Evolutionary conservation across 257 asterid genomes (phyloP), one percentile per base, ranked within the genome.

Genomic region (Misopates orontium): DNA sequence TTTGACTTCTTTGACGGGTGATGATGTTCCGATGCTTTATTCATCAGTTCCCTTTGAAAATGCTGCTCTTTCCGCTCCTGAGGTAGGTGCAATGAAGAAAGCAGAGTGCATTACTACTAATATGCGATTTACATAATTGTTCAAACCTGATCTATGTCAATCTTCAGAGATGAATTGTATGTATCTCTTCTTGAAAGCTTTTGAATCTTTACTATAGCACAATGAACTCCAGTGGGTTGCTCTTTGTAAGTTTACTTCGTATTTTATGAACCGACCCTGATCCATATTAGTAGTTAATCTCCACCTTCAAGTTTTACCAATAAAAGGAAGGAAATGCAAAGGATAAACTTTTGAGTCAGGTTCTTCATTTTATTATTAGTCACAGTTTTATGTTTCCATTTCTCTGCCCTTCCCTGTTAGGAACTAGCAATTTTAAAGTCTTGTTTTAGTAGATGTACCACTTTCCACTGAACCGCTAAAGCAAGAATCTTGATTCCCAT

Each of bases 1-100:
- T 63, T 71, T 82, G 62, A 58, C 82, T 41, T 82, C 97, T 71
- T 70, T 90, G 75, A 78, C 85, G 76, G 96, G 85, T 39, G 82
- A 68, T 72, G 99, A 94, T 80, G 97, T 94, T 68, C 99, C 99
- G 2, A 64, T 83, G 74, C 81, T 94, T 60, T 87, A 82, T 82
- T 88, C 99, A 48, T 93, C 97, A 20, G 79, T 85, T 71, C 92
- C 91, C 23, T 94, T 90, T 69, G 81, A 82, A 60, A 88, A 94
- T 74, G 95, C 96, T 53, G 80, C 99, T 68, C 79, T 82, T 55
- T 79, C 89, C 67, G 79, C 91, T 47, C 99, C 99, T 50, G 91
- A 90, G 99, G 99, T 90, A 58, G 57, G 92, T 74, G 58, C 36
- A 28, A 7, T 7, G 3, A 28, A 28, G 36, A 28, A 28, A 28